Conservation (phyloP, 257 asterid genomes). For the Pogostemon cablin region DNA sequence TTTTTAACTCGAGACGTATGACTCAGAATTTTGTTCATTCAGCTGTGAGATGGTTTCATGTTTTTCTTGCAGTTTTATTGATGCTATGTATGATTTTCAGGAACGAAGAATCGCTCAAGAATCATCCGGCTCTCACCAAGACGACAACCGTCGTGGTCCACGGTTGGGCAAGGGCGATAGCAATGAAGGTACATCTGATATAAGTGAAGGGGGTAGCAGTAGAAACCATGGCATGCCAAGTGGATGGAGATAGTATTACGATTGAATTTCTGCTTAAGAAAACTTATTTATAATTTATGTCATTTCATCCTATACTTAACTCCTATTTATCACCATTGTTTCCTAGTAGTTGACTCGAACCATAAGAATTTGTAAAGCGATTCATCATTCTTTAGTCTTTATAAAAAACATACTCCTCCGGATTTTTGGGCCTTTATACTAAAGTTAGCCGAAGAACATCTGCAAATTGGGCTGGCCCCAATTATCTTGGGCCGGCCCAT, state of each 20-base stretch:
- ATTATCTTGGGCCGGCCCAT: background rate
- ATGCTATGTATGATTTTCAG: constrained; percentile 42
- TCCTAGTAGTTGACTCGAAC: constrained; percentile 24
- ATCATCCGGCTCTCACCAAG: constrained; percentile 52
- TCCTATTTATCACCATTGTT: constrained; percentile 36
- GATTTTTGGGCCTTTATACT: constrained; percentile 19
- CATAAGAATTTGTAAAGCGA: constrained; percentile 38
- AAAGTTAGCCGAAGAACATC: background rate
- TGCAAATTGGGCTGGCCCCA: background rate
- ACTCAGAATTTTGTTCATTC: background rate
- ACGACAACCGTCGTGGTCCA: constrained; percentile 42
- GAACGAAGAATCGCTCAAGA: constrained; percentile 64
- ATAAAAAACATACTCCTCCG: constrained; percentile 28
- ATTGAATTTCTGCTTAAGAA: constrained; percentile 22
- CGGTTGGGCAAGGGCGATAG: constrained; percentile 43
- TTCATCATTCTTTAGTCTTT: constrained; percentile 36
- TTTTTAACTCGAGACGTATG: constrained; percentile 72
- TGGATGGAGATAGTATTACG: constrained; percentile 45
- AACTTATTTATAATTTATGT: constrained; percentile 18
- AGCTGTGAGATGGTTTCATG: background rate
- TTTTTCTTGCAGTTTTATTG: background rate
- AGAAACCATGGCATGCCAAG: constrained; percentile 47
- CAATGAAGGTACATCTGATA: constrained; percentile 50
- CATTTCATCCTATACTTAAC: constrained; percentile 22
- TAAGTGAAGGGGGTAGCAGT: constrained; percentile 57